Evolutionary conservation across 176 grass and related monocot genomes (phyloP).

Genomic region (Hordeum marinum): DNA sequence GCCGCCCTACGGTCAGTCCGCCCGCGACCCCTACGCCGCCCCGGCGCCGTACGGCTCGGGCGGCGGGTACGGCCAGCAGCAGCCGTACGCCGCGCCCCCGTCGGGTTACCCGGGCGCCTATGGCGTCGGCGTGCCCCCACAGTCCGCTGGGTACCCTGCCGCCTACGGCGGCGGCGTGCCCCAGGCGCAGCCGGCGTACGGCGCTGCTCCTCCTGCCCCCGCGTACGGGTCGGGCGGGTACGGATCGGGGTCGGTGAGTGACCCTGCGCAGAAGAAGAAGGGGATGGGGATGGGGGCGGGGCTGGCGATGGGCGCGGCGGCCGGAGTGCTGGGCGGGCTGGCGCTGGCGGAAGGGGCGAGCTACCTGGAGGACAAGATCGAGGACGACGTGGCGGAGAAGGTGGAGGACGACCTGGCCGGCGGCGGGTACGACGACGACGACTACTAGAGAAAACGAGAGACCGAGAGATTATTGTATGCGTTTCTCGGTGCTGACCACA

Average conservation of each 20-base stretch:
- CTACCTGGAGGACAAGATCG: slow-evolving; percentile 63
- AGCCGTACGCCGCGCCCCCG: slow-evolving; percentile 1
- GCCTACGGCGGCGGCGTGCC: background rate
- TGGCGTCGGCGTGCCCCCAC: background rate
- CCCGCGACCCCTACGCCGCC: slow-evolving; percentile 27
- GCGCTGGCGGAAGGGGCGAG: slow-evolving; percentile 48
- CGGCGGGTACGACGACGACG: slow-evolving; percentile 28
- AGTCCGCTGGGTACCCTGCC: background rate
- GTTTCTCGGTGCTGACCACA: no score
- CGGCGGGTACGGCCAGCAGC: slow-evolving; percentile 28
- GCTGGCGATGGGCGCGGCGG: slow-evolving; percentile 54
- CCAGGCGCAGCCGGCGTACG: background rate
- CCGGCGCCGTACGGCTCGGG: slow-evolving; percentile 4
- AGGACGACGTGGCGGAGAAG: slow-evolving; percentile 47
- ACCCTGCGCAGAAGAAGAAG: slow-evolving; percentile 21
- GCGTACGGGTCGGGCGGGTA: background rate
- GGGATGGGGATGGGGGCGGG: slow-evolving; percentile 57
- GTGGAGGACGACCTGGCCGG: slow-evolving; percentile 46
- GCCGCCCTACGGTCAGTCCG: slow-evolving; percentile 12
- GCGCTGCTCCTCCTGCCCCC: background rate
- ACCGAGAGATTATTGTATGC: no score
- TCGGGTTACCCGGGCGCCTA: slow-evolving; percentile 12
- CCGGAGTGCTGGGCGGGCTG: slow-evolving; percentile 57
- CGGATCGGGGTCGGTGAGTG: background rate
- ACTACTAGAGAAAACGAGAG: background rate